phyloP scores from a whole-genome alignment of 75 land plant genomes.

The Picea glauca region DNA sequence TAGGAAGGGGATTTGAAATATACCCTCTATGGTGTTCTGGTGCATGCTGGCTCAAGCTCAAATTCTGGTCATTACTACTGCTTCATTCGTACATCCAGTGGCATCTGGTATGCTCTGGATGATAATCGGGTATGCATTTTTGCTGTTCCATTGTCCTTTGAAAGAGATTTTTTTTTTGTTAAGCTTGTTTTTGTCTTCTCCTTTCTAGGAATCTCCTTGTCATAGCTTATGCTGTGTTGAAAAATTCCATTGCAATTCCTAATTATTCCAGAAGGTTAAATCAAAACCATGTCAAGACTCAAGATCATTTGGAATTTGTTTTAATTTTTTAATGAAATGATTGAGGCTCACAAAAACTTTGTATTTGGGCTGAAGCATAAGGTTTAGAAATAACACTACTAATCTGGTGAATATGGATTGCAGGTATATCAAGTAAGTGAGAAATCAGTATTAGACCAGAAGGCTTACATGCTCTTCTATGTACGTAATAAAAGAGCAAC shows the following conservation, averaged over 20 bases:
- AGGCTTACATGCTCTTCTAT: slow-evolving; percentile 96
- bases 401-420: not conserved
- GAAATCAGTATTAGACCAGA: slow-evolving; percentile 66
- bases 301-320: not conserved
- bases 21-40: slow-evolving; percentile 82
- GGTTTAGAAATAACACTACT: not conserved
- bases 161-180: no score
- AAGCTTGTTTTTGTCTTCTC: not conserved
- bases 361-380: not conserved
- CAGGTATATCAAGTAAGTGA: slow-evolving; percentile 88
- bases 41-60: slow-evolving; percentile 91
- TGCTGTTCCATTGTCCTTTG: no score
- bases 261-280: not conserved
- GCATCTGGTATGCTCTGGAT: slow-evolving; percentile 84
- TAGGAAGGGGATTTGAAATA: slow-evolving; percentile 61
- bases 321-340: not conserved
- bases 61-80: slow-evolving; percentile 92
- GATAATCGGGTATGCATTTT: slow-evolving; percentile 70
- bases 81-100: slow-evolving; percentile 79
- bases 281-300: not conserved
- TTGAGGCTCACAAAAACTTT: not conserved
- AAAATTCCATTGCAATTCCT: not conserved
- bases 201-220: not conserved
- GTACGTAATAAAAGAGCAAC: slow-evolving; percentile 39
- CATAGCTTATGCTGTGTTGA: no score